Conservation (phyloP, 768 basidiomycete genomes). For the Infundibulicybe gibba region DNA sequence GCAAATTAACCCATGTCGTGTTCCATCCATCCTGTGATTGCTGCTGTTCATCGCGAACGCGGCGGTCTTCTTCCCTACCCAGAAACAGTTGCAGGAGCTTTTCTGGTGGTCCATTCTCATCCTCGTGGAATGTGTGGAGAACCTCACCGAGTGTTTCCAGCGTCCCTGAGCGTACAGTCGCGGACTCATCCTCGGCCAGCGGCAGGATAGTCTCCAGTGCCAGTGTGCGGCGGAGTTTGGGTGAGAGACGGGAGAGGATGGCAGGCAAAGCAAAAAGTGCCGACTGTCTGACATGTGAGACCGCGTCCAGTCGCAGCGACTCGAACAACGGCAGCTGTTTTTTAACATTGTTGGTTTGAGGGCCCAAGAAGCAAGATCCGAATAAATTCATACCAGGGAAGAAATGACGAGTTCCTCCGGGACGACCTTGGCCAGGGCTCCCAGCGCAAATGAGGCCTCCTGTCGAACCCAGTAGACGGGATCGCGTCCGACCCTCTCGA, state of each 20-base stretch:
- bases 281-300: conserved; percentile 86
- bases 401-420: conserved; percentile 66
- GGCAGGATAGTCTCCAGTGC: conserved; percentile 63
- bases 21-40: conserved; percentile 11
- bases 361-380: background rate
- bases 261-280: conserved; percentile 83
- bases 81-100: conserved; percentile 78
- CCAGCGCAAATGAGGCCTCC: conserved; percentile 86
- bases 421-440: conserved; percentile 83
- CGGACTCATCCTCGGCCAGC: conserved; percentile 60
- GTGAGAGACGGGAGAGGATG: conserved; percentile 63
- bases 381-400: conserved; percentile 49
- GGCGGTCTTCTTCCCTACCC: conserved; percentile 46
- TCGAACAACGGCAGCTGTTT: conserved; percentile 79
- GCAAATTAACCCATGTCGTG: background rate
- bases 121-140: conserved; percentile 72
- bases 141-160: conserved; percentile 90
- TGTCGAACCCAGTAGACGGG: conserved; percentile 75
- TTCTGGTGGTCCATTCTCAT: conserved; percentile 63
- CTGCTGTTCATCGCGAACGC: conserved; percentile 35
- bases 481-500: conserved; percentile 64
- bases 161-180: conserved; percentile 72
- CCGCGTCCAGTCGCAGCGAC: conserved; percentile 58
- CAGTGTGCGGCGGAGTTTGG: conserved; percentile 52
- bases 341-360: background rate